These are phyloP conservation scores for Linderina pennispora DNA, from an alignment of 192 early-diverging fungal genomes.

Conservation along the genomic window DNA sequence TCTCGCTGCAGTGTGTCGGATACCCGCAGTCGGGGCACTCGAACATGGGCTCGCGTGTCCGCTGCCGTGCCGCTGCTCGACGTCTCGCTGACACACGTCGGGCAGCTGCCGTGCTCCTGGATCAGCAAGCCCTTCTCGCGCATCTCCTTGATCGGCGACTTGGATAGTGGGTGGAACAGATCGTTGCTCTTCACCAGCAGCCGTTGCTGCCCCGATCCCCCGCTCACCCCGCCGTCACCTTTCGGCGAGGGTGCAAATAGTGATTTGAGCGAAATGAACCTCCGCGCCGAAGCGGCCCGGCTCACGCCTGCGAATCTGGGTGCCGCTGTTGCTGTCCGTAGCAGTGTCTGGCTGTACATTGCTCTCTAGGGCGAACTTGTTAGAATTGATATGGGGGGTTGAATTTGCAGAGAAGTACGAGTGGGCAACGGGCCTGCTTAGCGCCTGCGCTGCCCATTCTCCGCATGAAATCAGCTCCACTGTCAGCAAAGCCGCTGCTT, in stretches of 20 bases:
- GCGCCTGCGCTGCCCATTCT: too few species aligned
- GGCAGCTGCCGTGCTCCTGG: constrained; percentile 57
- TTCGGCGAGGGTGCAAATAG: constrained; percentile 40
- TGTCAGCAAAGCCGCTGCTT: too few species aligned
- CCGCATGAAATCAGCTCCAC: too few species aligned
- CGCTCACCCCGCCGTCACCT: not conserved
- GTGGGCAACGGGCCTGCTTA: too few species aligned
- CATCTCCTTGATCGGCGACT: constrained; percentile 63
- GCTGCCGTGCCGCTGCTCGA: constrained; percentile 22
- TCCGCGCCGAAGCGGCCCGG: not conserved
- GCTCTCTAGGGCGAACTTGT: too few species aligned
- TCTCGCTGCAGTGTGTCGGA: constrained; percentile 68
- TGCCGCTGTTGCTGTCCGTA: too few species aligned
- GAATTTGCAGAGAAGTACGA: too few species aligned
- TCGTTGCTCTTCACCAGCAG: constrained; percentile 40
- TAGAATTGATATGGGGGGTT: too few species aligned
- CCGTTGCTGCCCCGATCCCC: constrained; percentile 9
- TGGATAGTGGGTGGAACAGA: constrained; percentile 63
- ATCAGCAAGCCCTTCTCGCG: constrained; percentile 59
- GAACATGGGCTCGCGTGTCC: constrained; percentile 50
- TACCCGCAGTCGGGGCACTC: constrained; percentile 77
- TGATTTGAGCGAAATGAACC: constrained; percentile 38
- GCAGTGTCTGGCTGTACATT: too few species aligned
- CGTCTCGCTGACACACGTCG: constrained; percentile 57
- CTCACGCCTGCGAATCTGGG: too few species aligned